Evolutionary conservation across 345 rosid species (phyloP), one percentile per base, ranked within the genome.

Genomic region (Citrus inodora): DNA sequence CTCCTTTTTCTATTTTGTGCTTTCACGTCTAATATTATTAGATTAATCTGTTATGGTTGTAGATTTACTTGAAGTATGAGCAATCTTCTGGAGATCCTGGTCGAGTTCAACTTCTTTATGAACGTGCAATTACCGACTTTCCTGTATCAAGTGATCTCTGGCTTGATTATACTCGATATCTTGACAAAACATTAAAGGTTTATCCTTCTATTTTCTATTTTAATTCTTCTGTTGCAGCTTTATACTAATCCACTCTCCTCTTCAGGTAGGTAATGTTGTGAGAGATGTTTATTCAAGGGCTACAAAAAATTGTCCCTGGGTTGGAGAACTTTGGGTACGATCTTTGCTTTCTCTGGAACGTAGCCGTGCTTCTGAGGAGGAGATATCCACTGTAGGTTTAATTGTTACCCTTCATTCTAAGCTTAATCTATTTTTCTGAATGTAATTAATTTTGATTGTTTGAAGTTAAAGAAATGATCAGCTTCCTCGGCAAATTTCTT

Each of bases 141-240:
- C 97, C 99, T 55, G 85, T 93, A 68, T 91, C 98, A 76, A 87
- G 83, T 82, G 98, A 93, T 84, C 83, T 95, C 70, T 95, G 99
- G 99, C 87, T 91, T 81, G 96, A 86, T 79, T 95, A 91, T 81
- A 88, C 94, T 27, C 82, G 70, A 72, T 92, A 92, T 86, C 81
- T 95, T 70, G 97, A 95, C 85, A 90, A 84, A 82, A 93, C 97
- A 37, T 88, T 95, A 86, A 95, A 93, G 97, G 99, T 93, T 74
- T 65, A 76, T 30, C 66, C 60, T 78, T 51, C 60, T 30, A 30
- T 64, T 67, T 79, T 67, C 69, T 59, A 33, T 61, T 30, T 62
- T 21, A 37, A 5, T n/a, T 38, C 25, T n/a, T 78, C 30, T 30
- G 42, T 25, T 58, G 16, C 46, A 28, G 37, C 32, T 42, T 35